Evolutionary conservation across 2,329 filamentous ascomycete species (phyloP), one percentile per base, ranked within the genome.

Genomic region (Chalara sp.): DNA sequence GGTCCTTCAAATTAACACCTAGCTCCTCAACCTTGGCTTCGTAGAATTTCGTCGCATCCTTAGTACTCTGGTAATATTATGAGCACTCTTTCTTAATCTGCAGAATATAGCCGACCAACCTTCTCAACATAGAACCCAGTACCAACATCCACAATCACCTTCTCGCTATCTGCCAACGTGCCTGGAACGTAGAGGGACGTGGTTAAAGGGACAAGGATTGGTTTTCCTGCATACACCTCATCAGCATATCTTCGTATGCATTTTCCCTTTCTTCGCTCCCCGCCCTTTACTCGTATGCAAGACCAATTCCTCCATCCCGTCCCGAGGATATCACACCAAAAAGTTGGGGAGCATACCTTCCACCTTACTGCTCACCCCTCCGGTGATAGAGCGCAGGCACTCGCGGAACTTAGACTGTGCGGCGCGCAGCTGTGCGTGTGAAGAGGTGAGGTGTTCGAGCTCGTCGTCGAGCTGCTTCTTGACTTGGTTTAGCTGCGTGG

Each of bases 401-500:
- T 97, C 92, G 50, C 81, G 80, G 74, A 99, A 99, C 68, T 95
- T 96, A 49, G 82, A 79, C 68, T 97, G 93, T 2, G 93, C 93
- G 48, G 85, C 84, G 57, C 91, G 88, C 1, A 99, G 82, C 67
- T 95, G 93, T 47, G 86, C 79, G 73, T 95, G 96, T 7, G 93
- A 97, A 51, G 76, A 80, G 2, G 89, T 95, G 59, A 99, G 81
- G 73, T 97, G 92, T 67, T 96, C 89, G 58, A 99, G 85, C 72
- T 99, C 93, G 64, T 93, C 86, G 68, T 96, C 92, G 59, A 99
- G 85, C 69, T 96, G 92, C 69, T 93, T 90, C 76, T 99, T 96
- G 60, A 99, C 85, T 62, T 89, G 83, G 60, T 83, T 85, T 59
- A 99, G 86, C 72, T 96, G 92, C 59, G 89, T 87, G 30, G 85